phyloP scores from a whole-genome alignment of 164 flowering plant species.

The Aristolochia contorta region DNA sequence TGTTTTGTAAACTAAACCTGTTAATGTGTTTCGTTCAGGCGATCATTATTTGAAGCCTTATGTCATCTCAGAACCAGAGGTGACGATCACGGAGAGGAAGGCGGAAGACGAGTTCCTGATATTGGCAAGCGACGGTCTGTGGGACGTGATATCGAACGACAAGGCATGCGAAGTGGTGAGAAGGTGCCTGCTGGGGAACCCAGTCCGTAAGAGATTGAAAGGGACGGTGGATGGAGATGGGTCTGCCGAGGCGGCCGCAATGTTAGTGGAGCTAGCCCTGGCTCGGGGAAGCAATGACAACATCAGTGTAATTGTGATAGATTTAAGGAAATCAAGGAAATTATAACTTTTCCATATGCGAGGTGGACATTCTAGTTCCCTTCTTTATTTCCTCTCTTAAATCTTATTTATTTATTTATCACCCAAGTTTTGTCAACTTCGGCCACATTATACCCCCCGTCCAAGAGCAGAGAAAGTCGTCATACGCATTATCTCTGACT shows the following conservation, averaged over 20 bases:
- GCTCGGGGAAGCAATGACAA: slow-evolving; percentile 53
- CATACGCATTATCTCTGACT: too few relatives aligned
- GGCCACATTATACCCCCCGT: too few relatives aligned
- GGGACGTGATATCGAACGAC: slow-evolving; percentile 46
- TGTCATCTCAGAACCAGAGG: slow-evolving; percentile 43
- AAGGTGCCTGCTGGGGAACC: slow-evolving; percentile 19
- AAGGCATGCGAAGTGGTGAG: slow-evolving; percentile 32
- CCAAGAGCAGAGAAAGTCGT: too few relatives aligned
- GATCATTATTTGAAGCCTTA: slow-evolving; percentile 36
- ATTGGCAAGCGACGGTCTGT: slow-evolving; percentile 43
- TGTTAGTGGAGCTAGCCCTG: slow-evolving; percentile 40
- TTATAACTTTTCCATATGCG: background rate
- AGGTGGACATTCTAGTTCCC: background rate
- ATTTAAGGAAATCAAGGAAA: slow-evolving; percentile 13
- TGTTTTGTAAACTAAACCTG: too few relatives aligned
- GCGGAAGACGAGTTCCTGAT: slow-evolving; percentile 29
- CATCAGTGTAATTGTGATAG: slow-evolving; percentile 40
- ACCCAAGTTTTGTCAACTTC: too few relatives aligned
- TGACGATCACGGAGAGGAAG: slow-evolving; percentile 20
- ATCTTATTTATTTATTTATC: too few relatives aligned
- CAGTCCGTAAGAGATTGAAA: background rate
- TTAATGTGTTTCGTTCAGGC: slow-evolving; percentile 24
- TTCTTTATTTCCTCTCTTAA: background rate
- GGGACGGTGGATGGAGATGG: background rate
- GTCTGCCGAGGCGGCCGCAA: slow-evolving; percentile 36